These are phyloP conservation scores for Lachnellula occidentalis DNA, from an alignment of 2,329 filamentous ascomycete species.

Conservation along the genomic window DNA sequence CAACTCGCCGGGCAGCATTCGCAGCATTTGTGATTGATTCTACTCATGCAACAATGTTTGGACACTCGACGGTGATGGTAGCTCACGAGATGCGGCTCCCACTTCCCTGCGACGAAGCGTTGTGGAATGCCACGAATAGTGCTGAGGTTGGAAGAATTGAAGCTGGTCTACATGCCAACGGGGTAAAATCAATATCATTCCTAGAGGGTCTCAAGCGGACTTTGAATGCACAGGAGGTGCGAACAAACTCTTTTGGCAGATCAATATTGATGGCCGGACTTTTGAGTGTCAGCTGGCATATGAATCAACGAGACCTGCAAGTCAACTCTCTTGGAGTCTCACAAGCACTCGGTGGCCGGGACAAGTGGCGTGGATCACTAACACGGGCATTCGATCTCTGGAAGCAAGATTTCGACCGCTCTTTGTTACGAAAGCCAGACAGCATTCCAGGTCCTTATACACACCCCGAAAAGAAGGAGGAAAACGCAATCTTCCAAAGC, in stretches of 20 bases:
- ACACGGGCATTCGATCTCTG: slow-evolving; percentile 89
- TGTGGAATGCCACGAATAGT: slow-evolving; percentile 88
- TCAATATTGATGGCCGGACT: slow-evolving; percentile 92
- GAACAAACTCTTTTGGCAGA: slow-evolving; percentile 88
- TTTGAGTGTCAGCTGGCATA: slow-evolving; percentile 91
- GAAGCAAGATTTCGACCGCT: slow-evolving; percentile 87
- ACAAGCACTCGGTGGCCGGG: slow-evolving; percentile 74
- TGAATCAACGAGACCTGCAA: slow-evolving; percentile 93
- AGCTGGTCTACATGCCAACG: slow-evolving; percentile 71
- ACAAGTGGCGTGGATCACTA: slow-evolving; percentile 84
- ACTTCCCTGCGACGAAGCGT: slow-evolving; percentile 82
- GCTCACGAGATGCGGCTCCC: slow-evolving; percentile 91
- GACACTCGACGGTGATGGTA: slow-evolving; percentile 94
- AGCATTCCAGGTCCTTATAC: slow-evolving; percentile 48
- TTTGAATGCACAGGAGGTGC: slow-evolving; percentile 76
- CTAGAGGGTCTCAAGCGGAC: slow-evolving; percentile 87
- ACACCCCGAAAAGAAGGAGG: slow-evolving; percentile 56
- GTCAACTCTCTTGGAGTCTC: slow-evolving; percentile 79
- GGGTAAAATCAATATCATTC: slow-evolving; percentile 80
- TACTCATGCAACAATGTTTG: slow-evolving; percentile 96
- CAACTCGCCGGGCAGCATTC: slow-evolving; percentile 83
- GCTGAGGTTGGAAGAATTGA: slow-evolving; percentile 82
- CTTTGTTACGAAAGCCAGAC: slow-evolving; percentile 55
- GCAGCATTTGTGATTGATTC: slow-evolving; percentile 94
- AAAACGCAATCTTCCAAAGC: slow-evolving; percentile 71